Evolutionary conservation across 805 yeast species (phyloP).

Genomic region (Yarrowia deformans): DNA sequence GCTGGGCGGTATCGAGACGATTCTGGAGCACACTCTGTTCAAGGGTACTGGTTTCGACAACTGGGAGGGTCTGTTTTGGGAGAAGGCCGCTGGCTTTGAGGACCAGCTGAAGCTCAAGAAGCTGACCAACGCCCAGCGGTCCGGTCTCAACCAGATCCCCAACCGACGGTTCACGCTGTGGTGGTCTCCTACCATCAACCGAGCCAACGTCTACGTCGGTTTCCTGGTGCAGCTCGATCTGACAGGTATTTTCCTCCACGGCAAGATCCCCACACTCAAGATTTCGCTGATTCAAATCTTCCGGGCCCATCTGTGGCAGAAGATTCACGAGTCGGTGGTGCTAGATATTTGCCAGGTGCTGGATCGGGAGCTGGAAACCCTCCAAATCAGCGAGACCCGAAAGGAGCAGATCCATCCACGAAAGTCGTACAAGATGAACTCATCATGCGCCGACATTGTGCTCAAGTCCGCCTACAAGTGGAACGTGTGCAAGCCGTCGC

Average conservation of each 20-base stretch:
- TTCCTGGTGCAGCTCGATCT: constrained; percentile 93
- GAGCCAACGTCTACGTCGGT: constrained; percentile 98
- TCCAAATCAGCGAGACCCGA: constrained; percentile 84
- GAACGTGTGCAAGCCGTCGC: constrained; percentile 79
- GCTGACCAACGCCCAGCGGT: constrained; percentile 95
- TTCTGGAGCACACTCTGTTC: constrained; percentile 91
- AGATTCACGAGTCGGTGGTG: constrained; percentile 94
- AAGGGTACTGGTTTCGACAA: constrained; percentile 97
- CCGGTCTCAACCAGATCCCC: constrained; percentile 97
- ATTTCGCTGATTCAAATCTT: constrained; percentile 95
- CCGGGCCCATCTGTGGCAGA: constrained; percentile 98
- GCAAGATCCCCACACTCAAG: constrained; percentile 96
- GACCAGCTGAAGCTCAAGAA: constrained; percentile 94
- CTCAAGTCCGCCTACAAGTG: constrained; percentile 77
- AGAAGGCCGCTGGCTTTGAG: constrained; percentile 95
- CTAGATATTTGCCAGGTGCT: constrained; percentile 91
- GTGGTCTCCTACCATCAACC: constrained; percentile 99
- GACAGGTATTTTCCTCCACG: constrained; percentile 96
- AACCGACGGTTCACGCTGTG: constrained; percentile 95
- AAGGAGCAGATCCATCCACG: constrained; percentile 96
- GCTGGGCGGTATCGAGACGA: constrained; percentile 95
- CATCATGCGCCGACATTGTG: constrained; percentile 91
- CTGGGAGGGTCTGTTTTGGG: constrained; percentile 99
- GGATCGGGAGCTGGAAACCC: constrained; percentile 82
- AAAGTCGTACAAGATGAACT: constrained; percentile 95